Base-by-base conservation (phyloP, 1,284 basidiomycete species). In the Malassezia caprae region DNA sequence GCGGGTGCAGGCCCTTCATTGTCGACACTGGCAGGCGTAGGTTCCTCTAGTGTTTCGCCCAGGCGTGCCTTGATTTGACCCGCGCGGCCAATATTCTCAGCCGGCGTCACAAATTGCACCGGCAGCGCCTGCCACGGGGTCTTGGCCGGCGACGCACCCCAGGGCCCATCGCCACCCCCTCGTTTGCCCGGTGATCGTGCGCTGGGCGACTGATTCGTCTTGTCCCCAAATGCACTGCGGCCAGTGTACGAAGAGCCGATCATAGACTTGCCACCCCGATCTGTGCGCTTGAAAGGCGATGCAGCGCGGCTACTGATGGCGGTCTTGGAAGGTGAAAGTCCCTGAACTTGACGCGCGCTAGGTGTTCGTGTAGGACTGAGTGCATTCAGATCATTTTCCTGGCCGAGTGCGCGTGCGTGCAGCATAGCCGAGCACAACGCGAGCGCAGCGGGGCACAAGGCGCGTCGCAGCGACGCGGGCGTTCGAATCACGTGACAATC, bases 21-120 rank as follows among this genome's bases (percentile, higher is more conserved):
- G 6, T 28, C 11, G 13, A 37, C 5, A 19, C 21, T 7, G 17
- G 12, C 4, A 23, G 32, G 42, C 17, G 37, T 27, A 13, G 61
- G 61, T 12, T 64, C 59, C 39, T 67, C 68, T 44, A 61, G 30
- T 28, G 65, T 60, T 44, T 70, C 64, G 44, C 62, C 66, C 56
- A 70, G 60, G 23, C 61, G 56, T 15, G 65, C 64, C 30, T 70
- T 70, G 55, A 67, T 65, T 49, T 65, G 63, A 6, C 66, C 68
- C 2, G 63, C 63, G 10, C 63, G 56, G 23, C 68, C 68, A 15
- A 67, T 53, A 46, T 70, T 70, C 47, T 61, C 63, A 0, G 65
- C 64, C 3, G 68, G 68, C 23, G 68, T 70, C 40, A 69, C 58
- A 34, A 67, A 64, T 50, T 60, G 57, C 48, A 56, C 59, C 12